phyloP scores from a whole-genome alignment of 2,329 filamentous ascomycete genomes.

The Talaromyces piceae region DNA sequence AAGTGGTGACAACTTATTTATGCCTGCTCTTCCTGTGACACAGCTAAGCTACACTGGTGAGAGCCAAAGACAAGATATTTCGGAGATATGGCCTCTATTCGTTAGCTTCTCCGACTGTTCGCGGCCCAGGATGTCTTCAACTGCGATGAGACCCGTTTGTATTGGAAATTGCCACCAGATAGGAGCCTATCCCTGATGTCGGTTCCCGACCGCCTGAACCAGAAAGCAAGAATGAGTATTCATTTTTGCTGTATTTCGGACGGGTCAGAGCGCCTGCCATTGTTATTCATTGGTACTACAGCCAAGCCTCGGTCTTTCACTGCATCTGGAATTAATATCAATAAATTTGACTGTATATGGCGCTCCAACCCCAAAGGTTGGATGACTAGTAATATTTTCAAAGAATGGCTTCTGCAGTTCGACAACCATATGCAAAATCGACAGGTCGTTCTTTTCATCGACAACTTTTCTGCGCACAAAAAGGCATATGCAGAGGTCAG shows the following conservation, averaged over 20 bases:
- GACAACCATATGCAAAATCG: slow-evolving; percentile 10
- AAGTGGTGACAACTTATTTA: too few species aligned
- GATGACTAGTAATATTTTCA: slow-evolving; percentile 15
- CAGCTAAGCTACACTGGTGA: too few species aligned
- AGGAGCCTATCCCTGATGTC: slow-evolving; percentile 4
- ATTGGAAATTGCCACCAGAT: slow-evolving; percentile 15
- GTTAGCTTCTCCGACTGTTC: slow-evolving; percentile 14
- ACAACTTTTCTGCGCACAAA: slow-evolving; percentile 13
- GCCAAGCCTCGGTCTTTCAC: slow-evolving; percentile 16
- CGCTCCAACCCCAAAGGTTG: slow-evolving; percentile 19
- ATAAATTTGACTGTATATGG: slow-evolving; percentile 18
- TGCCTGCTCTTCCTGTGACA: too few species aligned
- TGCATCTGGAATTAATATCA: slow-evolving; percentile 15
- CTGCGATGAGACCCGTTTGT: slow-evolving; percentile 17
- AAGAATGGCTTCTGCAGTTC: slow-evolving; percentile 15
- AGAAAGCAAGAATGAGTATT: slow-evolving; percentile 16
- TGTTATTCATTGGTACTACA: slow-evolving; percentile 17
- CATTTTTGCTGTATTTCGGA: slow-evolving; percentile 17
- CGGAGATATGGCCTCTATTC: slow-evolving; percentile 12
- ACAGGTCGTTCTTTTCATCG: slow-evolving; percentile 15
- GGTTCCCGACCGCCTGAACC: slow-evolving; percentile 8
- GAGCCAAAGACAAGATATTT: too few species aligned
- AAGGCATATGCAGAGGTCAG: slow-evolving; percentile 6
- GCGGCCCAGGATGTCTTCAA: slow-evolving; percentile 16
- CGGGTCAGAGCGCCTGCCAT: slow-evolving; percentile 18